Percentiles rank a stretch among this genome's conserved stretches.
These are phyloP conservation scores for Phymatotrichopsis omnivora DNA, from an alignment of 2,329 filamentous ascomycete species.

Conservation along the genomic window DNA sequence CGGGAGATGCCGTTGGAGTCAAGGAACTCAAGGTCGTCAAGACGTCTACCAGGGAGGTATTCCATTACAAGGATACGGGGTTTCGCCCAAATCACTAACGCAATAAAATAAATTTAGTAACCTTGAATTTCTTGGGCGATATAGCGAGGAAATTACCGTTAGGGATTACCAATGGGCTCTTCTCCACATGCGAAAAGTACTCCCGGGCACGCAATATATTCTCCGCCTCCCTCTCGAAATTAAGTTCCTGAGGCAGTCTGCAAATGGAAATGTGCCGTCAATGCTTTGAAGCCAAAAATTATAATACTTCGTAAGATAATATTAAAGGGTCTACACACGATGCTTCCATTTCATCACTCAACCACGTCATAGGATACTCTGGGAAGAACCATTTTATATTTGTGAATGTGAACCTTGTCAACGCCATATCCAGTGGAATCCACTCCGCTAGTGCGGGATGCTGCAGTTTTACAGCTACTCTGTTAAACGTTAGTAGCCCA, in stretches of 20 bases:
- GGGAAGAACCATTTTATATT: slow-evolving; percentile 90
- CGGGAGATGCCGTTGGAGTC: slow-evolving; percentile 81
- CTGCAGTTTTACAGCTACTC: slow-evolving; percentile 90
- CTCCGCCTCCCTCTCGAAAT: slow-evolving; percentile 74
- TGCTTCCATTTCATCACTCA: slow-evolving; percentile 83
- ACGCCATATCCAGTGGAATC: slow-evolving; percentile 73
- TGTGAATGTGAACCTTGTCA: slow-evolving; percentile 82
- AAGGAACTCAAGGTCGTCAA: slow-evolving; percentile 80
- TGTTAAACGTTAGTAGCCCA: slow-evolving; percentile 10
- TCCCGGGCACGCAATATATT: slow-evolving; percentile 72
- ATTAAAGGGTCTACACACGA: slow-evolving; percentile 40
- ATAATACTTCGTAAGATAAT: too few species aligned
- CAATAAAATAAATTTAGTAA: too few species aligned
- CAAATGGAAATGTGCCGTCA: neutral
- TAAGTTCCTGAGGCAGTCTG: slow-evolving; percentile 70
- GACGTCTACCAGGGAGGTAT: slow-evolving; percentile 71
- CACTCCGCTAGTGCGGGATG: slow-evolving; percentile 84
- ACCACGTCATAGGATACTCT: slow-evolving; percentile 94
- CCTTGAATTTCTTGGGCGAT: too few species aligned
- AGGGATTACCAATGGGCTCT: slow-evolving; percentile 77
- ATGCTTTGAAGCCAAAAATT: neutral
- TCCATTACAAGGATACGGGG: slow-evolving; percentile 92
- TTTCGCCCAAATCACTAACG: slow-evolving; percentile 77
- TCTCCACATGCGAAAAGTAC: slow-evolving; percentile 65
- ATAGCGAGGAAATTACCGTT: slow-evolving; percentile 42